Percentiles rank a stretch among this genome's conserved stretches.
These are phyloP conservation scores for Dioscorea zingiberensis DNA, from an alignment of 106 monocot species.

Conservation along the genomic window DNA sequence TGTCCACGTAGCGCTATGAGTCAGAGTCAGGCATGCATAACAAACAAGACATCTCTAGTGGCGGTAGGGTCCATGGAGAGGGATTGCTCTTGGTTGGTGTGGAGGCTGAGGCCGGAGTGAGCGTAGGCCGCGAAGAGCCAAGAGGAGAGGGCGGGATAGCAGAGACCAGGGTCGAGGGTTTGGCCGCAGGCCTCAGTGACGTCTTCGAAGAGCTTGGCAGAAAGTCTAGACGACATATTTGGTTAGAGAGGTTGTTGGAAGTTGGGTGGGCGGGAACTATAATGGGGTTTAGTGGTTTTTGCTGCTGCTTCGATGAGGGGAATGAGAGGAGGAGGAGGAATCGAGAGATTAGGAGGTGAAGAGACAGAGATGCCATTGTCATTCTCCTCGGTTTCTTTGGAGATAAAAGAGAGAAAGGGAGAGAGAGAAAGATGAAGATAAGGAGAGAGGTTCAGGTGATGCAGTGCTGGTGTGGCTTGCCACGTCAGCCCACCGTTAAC, in stretches of 20 bases:
- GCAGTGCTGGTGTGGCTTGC: too few species aligned
- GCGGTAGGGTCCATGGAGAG: neutral
- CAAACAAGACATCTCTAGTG: constrained; percentile 23
- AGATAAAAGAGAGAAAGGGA: too few species aligned
- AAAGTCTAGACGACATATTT: constrained; percentile 80
- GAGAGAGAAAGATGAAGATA: neutral
- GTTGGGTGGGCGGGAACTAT: constrained; percentile 63
- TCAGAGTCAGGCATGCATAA: constrained; percentile 80
- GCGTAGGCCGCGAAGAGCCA: constrained; percentile 94
- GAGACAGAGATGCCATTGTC: neutral
- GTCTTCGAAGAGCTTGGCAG: constrained; percentile 90
- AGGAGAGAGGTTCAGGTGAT: too few species aligned
- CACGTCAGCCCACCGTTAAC: too few species aligned
- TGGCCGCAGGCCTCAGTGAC: constrained; percentile 71
- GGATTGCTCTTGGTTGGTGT: neutral
- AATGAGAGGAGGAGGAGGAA: constrained; percentile 9
- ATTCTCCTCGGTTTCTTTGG: neutral
- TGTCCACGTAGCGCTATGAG: constrained; percentile 81
- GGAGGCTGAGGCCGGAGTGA: constrained; percentile 48
- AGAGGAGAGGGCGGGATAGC: constrained; percentile 96
- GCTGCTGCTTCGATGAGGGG: constrained; percentile 10
- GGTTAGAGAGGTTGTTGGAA: neutral
- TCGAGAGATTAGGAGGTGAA: neutral
- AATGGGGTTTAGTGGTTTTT: constrained; percentile 21
- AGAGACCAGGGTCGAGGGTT: constrained; percentile 71